A percentile compares a stretch with the other conserved stretches of the same genome.
Conservation (phyloP, 192 early-diverging fungal genomes). For the Podila horticola region DNA sequence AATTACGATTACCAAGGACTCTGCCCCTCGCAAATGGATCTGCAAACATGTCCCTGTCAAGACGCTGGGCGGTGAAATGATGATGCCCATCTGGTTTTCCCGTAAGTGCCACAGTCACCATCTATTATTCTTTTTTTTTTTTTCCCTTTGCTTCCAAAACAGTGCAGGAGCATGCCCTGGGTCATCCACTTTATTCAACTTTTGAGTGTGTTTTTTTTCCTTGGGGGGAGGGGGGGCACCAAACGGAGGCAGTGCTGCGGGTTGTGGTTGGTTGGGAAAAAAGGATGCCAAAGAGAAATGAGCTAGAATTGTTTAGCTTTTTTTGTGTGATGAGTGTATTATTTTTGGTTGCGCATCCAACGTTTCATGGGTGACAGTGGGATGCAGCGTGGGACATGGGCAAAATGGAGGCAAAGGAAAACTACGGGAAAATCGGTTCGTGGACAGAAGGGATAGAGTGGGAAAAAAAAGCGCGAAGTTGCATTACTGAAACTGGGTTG, state of each 20-base stretch:
- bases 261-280: conserved; percentile 5
- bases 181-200: background rate
- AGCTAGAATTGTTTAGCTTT: too few relatives aligned
- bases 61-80: conserved; percentile 48
- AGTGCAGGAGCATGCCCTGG: background rate
- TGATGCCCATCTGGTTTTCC: conserved; percentile 49
- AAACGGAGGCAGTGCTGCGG: too few relatives aligned
- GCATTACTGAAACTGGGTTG: background rate
- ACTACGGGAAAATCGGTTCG: background rate
- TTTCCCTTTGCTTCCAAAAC: background rate
- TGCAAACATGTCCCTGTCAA: conserved; percentile 41
- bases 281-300: too few relatives aligned
- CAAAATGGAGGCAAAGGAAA: background rate
- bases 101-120: conserved; percentile 5
- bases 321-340: too few relatives aligned
- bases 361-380: too few relatives aligned
- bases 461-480: too few relatives aligned
- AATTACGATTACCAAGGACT: conserved; percentile 43
- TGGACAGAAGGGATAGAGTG: background rate
- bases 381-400: too few relatives aligned
- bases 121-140: background rate
- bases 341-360: too few relatives aligned
- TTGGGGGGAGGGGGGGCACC: too few relatives aligned
- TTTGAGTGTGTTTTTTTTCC: too few relatives aligned
- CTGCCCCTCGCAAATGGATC: conserved; percentile 44